Evolutionary conservation across 2,329 filamentous ascomycete genomes (phyloP), one percentile per base, ranked within the genome.

Genomic region (Sporothrix variecibatus): DNA sequence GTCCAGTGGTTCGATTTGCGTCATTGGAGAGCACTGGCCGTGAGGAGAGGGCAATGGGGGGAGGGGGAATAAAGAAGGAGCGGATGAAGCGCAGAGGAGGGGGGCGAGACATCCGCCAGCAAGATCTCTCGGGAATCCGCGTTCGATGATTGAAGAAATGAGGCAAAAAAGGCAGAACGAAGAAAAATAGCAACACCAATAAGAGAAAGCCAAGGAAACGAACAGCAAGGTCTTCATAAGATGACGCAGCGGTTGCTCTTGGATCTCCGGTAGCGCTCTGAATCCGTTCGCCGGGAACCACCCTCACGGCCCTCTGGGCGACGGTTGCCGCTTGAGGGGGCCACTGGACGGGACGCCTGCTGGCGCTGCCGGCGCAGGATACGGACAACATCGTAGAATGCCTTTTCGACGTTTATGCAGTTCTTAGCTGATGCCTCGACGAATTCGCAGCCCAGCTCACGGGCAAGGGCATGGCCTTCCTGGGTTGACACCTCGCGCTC

Each of bases 371-470:
- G 90, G 78, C 96, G 91, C 77, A 99, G 86, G 82, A 96, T 93
- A 78, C 96, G 88, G 72, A 98, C 96, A 8, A 99, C 96, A 81
- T 99, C 96, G 84, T 97, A 98, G 81, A 99, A 98, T 43, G 94
- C 95, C 87, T 97, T 98, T 83, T 97, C 96, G 72, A 98, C 95
- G 80, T 98, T 98, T 86, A 98, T 94, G 85, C 95, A 97, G 82
- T 97, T 98, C 86, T 98, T 98, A 49, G 95, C 95, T 7, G 95
- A 98, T 1, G 95, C 95, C 83, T 98, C 95, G 78, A 98, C 94
- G 79, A 98, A 98, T 79, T 98, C 95, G 84, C 96, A 98, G 76
- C 94, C 94, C 53, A 99, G 86, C 80, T 98, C 94, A 79, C 95
- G 93, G 73, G 96, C 95, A 53, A 98, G 86, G 71, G 95, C 94